Percentiles rank a stretch among this genome's conserved stretches.
phyloP scores from a whole-genome alignment of 495 filamentous ascomycete genomes.

The Physcia stellaris region DNA sequence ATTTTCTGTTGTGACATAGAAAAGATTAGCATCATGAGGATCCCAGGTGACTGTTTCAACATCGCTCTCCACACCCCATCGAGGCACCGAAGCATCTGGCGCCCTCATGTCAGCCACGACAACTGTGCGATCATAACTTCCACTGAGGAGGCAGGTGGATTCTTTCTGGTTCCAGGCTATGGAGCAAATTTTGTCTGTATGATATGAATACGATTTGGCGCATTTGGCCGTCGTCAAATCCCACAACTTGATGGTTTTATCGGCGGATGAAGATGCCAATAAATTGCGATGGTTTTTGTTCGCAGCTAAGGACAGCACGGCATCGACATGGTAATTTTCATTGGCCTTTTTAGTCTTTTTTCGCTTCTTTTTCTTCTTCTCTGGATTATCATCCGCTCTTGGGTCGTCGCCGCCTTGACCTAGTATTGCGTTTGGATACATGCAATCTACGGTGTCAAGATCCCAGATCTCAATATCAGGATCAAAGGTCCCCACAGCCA shows the following conservation, averaged over 20 bases:
- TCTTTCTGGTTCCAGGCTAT: slow-evolving; percentile 82
- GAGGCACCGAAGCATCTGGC: slow-evolving; percentile 59
- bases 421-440: slow-evolving; percentile 95
- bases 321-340: slow-evolving; percentile 86
- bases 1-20: slow-evolving; percentile 88
- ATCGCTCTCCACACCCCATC: slow-evolving; percentile 88
- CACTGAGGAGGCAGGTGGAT: slow-evolving; percentile 76
- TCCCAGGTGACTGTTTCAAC: slow-evolving; percentile 90
- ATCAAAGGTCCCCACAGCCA: slow-evolving; percentile 92
- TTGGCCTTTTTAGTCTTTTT: slow-evolving; percentile 75
- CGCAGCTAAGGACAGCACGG: slow-evolving; percentile 75
- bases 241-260: slow-evolving; percentile 96
- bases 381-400: slow-evolving; percentile 27
- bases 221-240: slow-evolving; percentile 83
- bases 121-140: slow-evolving; percentile 86
- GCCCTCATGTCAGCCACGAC: slow-evolving; percentile 89
- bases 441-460: slow-evolving; percentile 84
- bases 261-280: slow-evolving; percentile 89
- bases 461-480: slow-evolving; percentile 99
- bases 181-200: slow-evolving; percentile 94
- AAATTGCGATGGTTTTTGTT: slow-evolving; percentile 90
- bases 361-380: slow-evolving; percentile 77
- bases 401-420: slow-evolving; percentile 56
- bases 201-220: slow-evolving; percentile 81
- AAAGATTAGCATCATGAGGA: slow-evolving; percentile 78